phyloP scores from a whole-genome alignment of 2,329 filamentous ascomycete genomes.

The Chaetomium sp. region DNA sequence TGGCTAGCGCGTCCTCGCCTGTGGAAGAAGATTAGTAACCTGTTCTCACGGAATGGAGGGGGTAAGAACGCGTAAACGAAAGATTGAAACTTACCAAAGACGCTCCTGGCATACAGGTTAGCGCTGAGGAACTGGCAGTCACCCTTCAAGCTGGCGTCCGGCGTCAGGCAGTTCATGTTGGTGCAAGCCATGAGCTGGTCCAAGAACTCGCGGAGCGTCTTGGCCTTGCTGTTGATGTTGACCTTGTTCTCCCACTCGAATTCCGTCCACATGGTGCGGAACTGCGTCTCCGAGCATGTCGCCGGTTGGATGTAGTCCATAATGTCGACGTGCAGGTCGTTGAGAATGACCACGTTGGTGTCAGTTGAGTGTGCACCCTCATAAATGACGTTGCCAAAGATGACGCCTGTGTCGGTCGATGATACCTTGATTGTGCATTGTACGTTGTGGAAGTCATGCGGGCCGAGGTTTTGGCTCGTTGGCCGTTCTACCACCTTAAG shows the following conservation, averaged over 20 bases:
- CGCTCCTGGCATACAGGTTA: constrained; percentile 91
- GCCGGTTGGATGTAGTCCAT: constrained; percentile 99
- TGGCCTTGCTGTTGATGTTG: constrained; percentile 98
- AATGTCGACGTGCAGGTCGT: constrained; percentile 96
- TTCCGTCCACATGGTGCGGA: constrained; percentile 99
- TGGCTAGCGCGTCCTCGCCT: constrained; percentile 98
- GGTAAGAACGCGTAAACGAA: neutral
- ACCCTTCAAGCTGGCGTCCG: constrained; percentile 91
- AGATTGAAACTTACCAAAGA: constrained; percentile 73
- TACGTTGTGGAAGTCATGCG: constrained; percentile 96
- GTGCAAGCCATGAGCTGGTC: constrained; percentile 94
- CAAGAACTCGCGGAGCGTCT: constrained; percentile 84
- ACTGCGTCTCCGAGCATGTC: constrained; percentile 93
- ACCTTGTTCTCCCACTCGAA: constrained; percentile 99
- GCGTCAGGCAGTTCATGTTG: constrained; percentile 97
- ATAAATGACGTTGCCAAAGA: constrained; percentile 98
- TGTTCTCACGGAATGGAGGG: neutral
- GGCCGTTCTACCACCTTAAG: constrained; percentile 96
- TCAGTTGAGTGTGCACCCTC: constrained; percentile 88
- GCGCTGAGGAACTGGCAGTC: constrained; percentile 98
- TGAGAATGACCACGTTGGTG: constrained; percentile 94
- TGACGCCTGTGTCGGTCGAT: constrained; percentile 95
- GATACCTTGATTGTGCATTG: constrained; percentile 99
- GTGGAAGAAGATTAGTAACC: neutral
- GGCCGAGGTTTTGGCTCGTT: constrained; percentile 89